Conservation (phyloP, 805 yeast species). For the Candida berthetii region DNA sequence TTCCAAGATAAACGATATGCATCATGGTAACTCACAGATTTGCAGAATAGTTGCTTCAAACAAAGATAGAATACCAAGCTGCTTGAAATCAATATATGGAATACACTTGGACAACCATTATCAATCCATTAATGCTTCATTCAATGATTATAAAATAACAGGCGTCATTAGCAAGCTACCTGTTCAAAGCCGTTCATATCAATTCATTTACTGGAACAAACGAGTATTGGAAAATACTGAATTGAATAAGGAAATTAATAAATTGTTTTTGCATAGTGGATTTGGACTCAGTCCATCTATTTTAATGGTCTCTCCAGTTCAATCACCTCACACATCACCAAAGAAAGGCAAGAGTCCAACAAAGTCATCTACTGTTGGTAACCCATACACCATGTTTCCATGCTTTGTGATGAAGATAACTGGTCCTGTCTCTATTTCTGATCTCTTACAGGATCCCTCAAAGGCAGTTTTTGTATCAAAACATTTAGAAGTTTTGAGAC, state of each 20-base stretch:
- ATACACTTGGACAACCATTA: constrained; percentile 11
- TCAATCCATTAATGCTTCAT: constrained; percentile 22
- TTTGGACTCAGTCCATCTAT: constrained; percentile 12
- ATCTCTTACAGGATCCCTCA: constrained; percentile 33
- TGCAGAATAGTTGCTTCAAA: constrained; percentile 4
- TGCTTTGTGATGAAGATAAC: constrained; percentile 28
- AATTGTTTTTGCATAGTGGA: constrained; percentile 17
- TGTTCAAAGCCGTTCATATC: constrained; percentile 29
- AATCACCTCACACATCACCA: constrained; percentile 13
- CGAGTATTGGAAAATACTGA: constrained; percentile 13
- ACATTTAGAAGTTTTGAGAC: constrained; percentile 18
- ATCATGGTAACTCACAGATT: constrained; percentile 1
- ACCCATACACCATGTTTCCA: constrained; percentile 30
- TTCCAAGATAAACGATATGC: neutral
- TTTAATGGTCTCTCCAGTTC: constrained; percentile 10
- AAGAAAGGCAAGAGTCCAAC: constrained; percentile 15
- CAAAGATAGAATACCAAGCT: neutral
- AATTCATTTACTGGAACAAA: constrained; percentile 40
- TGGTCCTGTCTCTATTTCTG: constrained; percentile 24
- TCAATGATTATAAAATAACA: constrained; percentile 19
- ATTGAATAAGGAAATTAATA: constrained; percentile 17
- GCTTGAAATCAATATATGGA: constrained; percentile 27
- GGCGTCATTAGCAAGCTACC: constrained; percentile 35
- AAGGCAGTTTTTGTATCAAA: constrained; percentile 24
- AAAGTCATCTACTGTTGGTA: constrained; percentile 21